Conservation (phyloP, 2,329 filamentous ascomycete species). For the Cercospora janseana region DNA sequence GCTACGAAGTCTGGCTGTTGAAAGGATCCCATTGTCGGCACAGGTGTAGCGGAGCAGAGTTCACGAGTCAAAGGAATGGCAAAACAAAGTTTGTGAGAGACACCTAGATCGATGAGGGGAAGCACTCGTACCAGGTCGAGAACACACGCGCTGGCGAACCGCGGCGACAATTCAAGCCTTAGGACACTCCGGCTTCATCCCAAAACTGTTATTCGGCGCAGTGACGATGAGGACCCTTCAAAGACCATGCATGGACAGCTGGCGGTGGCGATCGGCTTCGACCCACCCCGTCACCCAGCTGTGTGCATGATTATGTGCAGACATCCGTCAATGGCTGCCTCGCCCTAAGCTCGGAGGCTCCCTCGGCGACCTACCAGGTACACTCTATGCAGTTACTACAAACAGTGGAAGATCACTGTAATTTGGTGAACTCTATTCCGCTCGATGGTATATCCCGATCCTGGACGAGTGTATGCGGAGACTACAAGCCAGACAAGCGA, state of each 20-base stretch:
- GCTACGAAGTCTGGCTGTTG: conserved; percentile 11
- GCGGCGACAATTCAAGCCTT: conserved; percentile 9
- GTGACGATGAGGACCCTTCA: conserved; percentile 5
- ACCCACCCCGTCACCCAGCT: neutral
- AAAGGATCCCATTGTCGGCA: conserved; percentile 7
- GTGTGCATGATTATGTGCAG: conserved; percentile 2
- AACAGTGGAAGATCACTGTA: neutral
- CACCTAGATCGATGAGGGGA: conserved; percentile 2
- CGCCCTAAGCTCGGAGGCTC: neutral
- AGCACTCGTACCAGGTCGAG: conserved; percentile 11
- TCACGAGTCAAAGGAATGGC: conserved; percentile 5
- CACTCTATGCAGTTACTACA: neutral
- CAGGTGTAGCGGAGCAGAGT: conserved; percentile 1
- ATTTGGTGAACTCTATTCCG: conserved; percentile 1
- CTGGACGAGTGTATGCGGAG: conserved; percentile 5
- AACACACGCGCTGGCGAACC: conserved; percentile 2
- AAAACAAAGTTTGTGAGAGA: conserved; percentile 11
- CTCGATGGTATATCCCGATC: neutral
- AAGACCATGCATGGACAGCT: neutral
- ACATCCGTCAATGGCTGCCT: neutral
- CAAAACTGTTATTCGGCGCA: neutral
- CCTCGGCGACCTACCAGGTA: neutral
- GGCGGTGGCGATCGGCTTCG: conserved; percentile 1
- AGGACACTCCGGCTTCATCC: conserved; percentile 5
- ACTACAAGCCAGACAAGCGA: conserved; percentile 1